Conservation (phyloP, 2,329 filamentous ascomycete genomes). For the Tympanopsis confertula region DNA sequence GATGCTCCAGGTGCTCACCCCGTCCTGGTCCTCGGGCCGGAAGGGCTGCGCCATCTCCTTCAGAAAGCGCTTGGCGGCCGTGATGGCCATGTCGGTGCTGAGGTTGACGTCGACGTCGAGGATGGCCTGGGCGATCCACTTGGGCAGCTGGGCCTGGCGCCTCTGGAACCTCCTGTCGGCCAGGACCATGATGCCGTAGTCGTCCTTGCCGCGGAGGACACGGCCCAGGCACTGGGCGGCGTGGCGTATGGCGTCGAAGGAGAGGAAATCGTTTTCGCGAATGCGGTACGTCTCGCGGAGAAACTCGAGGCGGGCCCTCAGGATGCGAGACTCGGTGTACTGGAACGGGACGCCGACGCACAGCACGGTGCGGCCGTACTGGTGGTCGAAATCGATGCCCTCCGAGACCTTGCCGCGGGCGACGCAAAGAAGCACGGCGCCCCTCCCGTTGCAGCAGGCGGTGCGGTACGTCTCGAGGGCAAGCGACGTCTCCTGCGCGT, state of each 20-base stretch:
- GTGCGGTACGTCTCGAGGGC: slow-evolving; percentile 94
- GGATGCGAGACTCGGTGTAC: slow-evolving; percentile 92
- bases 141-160: slow-evolving; percentile 80
- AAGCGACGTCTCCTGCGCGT: slow-evolving; percentile 91
- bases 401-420: slow-evolving; percentile 95
- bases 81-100: slow-evolving; percentile 89
- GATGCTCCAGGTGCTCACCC: slow-evolving; percentile 83
- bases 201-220: slow-evolving; percentile 89
- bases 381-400: slow-evolving; percentile 98
- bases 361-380: slow-evolving; percentile 89
- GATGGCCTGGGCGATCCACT: slow-evolving; percentile 89
- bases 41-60: slow-evolving; percentile 88
- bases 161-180: slow-evolving; percentile 92
- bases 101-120: slow-evolving; percentile 77
- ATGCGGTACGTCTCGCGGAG: slow-evolving; percentile 92
- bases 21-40: slow-evolving; percentile 70
- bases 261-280: slow-evolving; percentile 91
- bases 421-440: slow-evolving; percentile 85
- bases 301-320: slow-evolving; percentile 91
- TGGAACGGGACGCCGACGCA: slow-evolving; percentile 97
- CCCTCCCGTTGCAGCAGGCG: slow-evolving; percentile 91
- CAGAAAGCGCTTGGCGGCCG: slow-evolving; percentile 77
- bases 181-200: slow-evolving; percentile 99
- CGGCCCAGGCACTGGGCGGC: slow-evolving; percentile 92
- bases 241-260: slow-evolving; percentile 98